A percentile compares a stretch with the other conserved stretches of the same genome.
phyloP scores from a whole-genome alignment of 129 eudicot genomes.

The Chrysanthemum lavandulifolium region DNA sequence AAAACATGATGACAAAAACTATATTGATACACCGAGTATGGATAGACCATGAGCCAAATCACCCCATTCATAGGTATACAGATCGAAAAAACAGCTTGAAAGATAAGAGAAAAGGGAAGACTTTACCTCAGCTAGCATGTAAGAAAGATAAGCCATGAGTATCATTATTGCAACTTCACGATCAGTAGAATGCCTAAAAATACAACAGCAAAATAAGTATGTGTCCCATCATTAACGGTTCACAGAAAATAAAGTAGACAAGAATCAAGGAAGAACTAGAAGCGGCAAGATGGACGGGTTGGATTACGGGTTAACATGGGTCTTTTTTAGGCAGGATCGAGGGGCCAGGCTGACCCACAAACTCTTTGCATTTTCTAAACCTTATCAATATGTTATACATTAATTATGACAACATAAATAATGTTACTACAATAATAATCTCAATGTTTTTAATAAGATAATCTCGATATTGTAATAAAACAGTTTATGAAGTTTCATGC shows the following conservation, averaged over 20 bases:
- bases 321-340: background rate
- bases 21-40: background rate
- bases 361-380: background rate
- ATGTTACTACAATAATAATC: background rate
- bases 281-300: background rate
- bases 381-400: too few relatives aligned
- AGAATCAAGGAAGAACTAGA: background rate
- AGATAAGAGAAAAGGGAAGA: slow-evolving; percentile 2
- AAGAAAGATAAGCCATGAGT: slow-evolving; percentile 81
- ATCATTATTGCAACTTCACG: slow-evolving; percentile 84
- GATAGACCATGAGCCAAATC: background rate
- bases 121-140: slow-evolving; percentile 72
- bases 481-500: background rate
- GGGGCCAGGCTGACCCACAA: background rate
- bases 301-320: background rate
- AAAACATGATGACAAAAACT: background rate
- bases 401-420: background rate
- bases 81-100: background rate
- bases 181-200: slow-evolving; percentile 73
- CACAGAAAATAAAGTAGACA: slow-evolving; percentile 2
- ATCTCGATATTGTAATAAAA: too few relatives aligned
- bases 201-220: slow-evolving; percentile 16
- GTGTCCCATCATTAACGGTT: background rate
- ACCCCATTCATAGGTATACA: slow-evolving; percentile 2
- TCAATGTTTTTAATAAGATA: too few relatives aligned